phyloP scores from a whole-genome alignment of 352 stramenopile genomes.

The Phytopythium montanum region DNA sequence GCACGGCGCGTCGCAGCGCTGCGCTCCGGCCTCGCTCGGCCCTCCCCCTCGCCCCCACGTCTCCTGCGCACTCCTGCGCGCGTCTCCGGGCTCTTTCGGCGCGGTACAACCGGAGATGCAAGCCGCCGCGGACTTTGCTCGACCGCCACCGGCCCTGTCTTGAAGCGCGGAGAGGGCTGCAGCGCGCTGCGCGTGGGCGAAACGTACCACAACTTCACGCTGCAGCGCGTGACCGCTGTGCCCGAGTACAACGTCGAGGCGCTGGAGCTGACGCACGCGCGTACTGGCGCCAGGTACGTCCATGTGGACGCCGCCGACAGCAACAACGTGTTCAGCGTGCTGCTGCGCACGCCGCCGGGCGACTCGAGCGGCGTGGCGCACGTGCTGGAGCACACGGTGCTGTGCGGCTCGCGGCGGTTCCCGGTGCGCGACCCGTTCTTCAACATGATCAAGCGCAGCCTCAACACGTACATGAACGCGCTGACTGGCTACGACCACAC shows the following conservation, averaged over 20 bases:
- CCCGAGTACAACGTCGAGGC: conserved; percentile 84
- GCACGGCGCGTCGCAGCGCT: not conserved
- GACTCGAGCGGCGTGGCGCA: conserved; percentile 97
- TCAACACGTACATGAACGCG: conserved; percentile 99
- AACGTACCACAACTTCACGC: conserved; percentile 73
- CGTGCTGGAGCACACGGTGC: conserved; percentile 96
- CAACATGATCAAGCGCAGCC: conserved; percentile 97
- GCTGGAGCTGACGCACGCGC: conserved; percentile 67
- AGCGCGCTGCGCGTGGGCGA: conserved; percentile 52
- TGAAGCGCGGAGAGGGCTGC: conserved; percentile 51
- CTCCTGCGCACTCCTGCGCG: not conserved
- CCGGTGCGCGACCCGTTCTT: conserved; percentile 99
- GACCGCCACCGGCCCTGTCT: conserved; percentile 1
- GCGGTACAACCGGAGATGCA: not conserved
- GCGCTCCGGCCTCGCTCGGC: not conserved
- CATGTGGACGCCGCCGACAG: conserved; percentile 80
- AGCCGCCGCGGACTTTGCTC: conserved; percentile 3
- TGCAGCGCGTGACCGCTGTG: conserved; percentile 52
- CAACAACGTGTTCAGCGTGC: conserved; percentile 93
- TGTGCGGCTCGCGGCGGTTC: conserved; percentile 96
- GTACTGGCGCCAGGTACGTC: conserved; percentile 73
- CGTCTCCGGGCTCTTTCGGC: not conserved
- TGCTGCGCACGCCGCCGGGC: conserved; percentile 96
- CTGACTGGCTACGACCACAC: conserved; percentile 99
- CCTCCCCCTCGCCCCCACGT: not conserved